These are phyloP conservation scores for Mortierella sp. DNA, from an alignment of 371 early-diverging fungal genomes.

Conservation along the genomic window DNA sequence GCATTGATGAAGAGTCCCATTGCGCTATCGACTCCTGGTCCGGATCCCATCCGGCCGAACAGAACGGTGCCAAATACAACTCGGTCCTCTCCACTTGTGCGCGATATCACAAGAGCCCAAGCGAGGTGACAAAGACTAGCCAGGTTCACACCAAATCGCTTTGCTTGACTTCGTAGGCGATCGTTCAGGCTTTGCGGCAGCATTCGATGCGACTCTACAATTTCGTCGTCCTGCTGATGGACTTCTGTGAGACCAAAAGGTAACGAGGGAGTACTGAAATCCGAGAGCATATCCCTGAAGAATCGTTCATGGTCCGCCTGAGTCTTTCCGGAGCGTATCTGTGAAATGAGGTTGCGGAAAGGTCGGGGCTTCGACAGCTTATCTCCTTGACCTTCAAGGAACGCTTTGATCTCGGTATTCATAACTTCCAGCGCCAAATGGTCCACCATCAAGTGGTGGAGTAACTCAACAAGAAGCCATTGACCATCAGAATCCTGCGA, in stretches of 20 bases:
- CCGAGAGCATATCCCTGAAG: constrained; percentile 17
- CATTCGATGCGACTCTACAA: constrained; percentile 4
- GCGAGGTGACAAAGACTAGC: no score
- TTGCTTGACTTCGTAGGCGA: constrained; percentile 12
- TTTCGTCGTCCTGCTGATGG: not conserved
- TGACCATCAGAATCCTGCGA: constrained; percentile 7
- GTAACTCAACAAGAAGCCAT: constrained; percentile 8
- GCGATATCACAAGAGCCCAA: constrained; percentile 13
- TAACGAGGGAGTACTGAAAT: constrained; percentile 14
- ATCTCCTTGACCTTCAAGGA: constrained; percentile 13
- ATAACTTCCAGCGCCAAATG: constrained; percentile 9
- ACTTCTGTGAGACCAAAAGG: constrained; percentile 19
- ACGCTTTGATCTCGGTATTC: constrained; percentile 5
- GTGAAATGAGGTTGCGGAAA: no score
- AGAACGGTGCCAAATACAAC: constrained; percentile 25
- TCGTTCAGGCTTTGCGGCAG: constrained; percentile 23
- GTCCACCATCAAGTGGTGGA: constrained; percentile 29
- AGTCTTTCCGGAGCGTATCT: no score
- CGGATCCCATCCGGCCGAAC: constrained; percentile 8
- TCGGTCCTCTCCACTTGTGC: constrained; percentile 22
- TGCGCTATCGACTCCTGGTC: not conserved
- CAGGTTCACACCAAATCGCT: constrained; percentile 14
- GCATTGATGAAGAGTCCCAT: constrained; percentile 12
- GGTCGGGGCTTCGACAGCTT: constrained; percentile 3
- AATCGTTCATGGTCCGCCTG: constrained; percentile 3